Evolutionary conservation across 768 basidiomycete species (phyloP).

Genomic region (Scleroderma bovista): DNA sequence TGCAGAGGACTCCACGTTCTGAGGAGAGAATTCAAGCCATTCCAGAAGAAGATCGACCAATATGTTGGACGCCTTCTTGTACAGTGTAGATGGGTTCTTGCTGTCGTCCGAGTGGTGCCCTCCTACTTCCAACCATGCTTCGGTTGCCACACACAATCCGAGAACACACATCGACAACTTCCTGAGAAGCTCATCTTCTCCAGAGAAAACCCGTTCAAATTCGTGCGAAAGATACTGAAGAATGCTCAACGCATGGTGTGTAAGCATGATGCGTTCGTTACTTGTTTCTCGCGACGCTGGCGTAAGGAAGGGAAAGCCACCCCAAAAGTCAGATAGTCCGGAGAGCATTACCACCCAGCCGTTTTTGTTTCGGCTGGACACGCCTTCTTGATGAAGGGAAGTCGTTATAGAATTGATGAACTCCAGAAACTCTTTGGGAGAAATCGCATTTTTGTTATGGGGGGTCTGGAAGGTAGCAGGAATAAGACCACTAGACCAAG

Average conservation of each 20-base stretch:
- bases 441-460: conserved; percentile 16
- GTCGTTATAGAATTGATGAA: conserved; percentile 38
- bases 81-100: conserved; percentile 44
- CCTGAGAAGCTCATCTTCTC: conserved; percentile 40
- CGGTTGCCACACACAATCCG: conserved; percentile 49
- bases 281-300: conserved; percentile 46
- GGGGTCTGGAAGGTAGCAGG: conserved; percentile 30
- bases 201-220: conserved; percentile 46
- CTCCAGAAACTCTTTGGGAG: conserved; percentile 37
- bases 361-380: conserved; percentile 31
- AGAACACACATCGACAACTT: conserved; percentile 48
- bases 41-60: conserved; percentile 41
- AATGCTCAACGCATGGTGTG: conserved; percentile 49
- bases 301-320: conserved; percentile 49
- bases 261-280: conserved; percentile 53
- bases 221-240: conserved; percentile 45
- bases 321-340: conserved; percentile 48
- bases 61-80: conserved; percentile 39
- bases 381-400: conserved; percentile 30
- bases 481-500: conserved; percentile 18
- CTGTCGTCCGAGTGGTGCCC: conserved; percentile 34
- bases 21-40: conserved; percentile 17
- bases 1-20: conserved; percentile 8
- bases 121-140: conserved; percentile 52
- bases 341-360: conserved; percentile 48